Evolutionary conservation across 495 filamentous ascomycete genomes (phyloP).

Genomic region (Durotheca rogersii): DNA sequence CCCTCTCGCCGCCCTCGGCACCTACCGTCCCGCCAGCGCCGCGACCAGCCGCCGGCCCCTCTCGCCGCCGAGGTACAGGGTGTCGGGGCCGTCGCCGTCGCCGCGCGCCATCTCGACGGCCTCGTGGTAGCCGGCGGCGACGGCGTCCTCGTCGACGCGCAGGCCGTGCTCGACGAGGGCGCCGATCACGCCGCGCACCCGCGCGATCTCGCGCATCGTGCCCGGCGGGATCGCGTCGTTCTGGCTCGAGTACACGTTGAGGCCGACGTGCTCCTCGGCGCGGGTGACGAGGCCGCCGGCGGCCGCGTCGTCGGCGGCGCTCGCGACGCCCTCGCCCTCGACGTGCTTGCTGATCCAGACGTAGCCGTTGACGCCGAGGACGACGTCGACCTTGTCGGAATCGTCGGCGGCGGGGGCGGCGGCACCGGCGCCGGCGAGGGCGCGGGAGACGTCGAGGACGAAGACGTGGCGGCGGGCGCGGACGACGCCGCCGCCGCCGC

Average conservation of each 20-base stretch:
- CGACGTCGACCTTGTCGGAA: slow-evolving; percentile 76
- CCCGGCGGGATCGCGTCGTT: slow-evolving; percentile 76
- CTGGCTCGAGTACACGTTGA: slow-evolving; percentile 79
- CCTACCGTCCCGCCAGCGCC: slow-evolving; percentile 49
- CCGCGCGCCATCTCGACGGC: slow-evolving; percentile 70
- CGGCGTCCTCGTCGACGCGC: slow-evolving; percentile 88
- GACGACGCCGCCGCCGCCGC: slow-evolving; percentile 80
- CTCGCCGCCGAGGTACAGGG: slow-evolving; percentile 70
- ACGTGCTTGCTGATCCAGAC: slow-evolving; percentile 88
- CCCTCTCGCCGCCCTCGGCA: too few relatives aligned
- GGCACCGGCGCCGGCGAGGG: slow-evolving; percentile 58
- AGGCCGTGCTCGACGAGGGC: slow-evolving; percentile 78
- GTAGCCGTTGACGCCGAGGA: slow-evolving; percentile 93
- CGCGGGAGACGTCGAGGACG: slow-evolving; percentile 57
- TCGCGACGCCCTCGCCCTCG: slow-evolving; percentile 48
- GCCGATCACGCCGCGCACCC: slow-evolving; percentile 74
- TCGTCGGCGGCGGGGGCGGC: slow-evolving; percentile 58
- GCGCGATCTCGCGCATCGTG: slow-evolving; percentile 84
- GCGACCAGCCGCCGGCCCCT: slow-evolving; percentile 66
- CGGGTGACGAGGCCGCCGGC: slow-evolving; percentile 58
- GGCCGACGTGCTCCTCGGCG: slow-evolving; percentile 74
- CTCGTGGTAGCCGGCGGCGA: slow-evolving; percentile 77
- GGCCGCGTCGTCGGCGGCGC: slow-evolving; percentile 41
- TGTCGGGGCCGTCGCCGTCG: slow-evolving; percentile 48
- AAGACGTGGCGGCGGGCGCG: slow-evolving; percentile 81